Conservation (phyloP, 805 yeast genomes). For the Candida chilensis region DNA sequence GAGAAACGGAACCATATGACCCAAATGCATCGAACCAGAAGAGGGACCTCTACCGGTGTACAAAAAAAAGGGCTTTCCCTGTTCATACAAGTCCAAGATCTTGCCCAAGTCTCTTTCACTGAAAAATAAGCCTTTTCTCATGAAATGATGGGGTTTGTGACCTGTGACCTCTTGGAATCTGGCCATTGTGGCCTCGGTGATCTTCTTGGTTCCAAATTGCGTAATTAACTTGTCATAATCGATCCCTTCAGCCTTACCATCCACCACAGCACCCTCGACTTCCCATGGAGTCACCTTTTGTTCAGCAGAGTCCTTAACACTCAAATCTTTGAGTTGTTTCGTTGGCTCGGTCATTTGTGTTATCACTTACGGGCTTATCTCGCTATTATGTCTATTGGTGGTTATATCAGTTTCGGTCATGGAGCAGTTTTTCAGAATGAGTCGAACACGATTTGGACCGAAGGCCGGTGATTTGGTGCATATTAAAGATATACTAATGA, state of each 20-base stretch:
- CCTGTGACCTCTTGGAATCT: constrained; percentile 84
- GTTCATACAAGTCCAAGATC: constrained; percentile 84
- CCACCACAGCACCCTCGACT: constrained; percentile 96
- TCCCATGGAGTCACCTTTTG: constrained; percentile 87
- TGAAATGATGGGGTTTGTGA: constrained; percentile 79
- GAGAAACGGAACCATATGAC: constrained; percentile 91
- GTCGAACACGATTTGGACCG: too few relatives aligned
- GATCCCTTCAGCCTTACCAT: constrained; percentile 83
- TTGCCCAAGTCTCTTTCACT: constrained; percentile 76
- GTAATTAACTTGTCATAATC: constrained; percentile 84
- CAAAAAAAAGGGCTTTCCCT: constrained; percentile 89
- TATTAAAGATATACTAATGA: too few relatives aligned
- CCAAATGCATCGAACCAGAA: constrained; percentile 89
- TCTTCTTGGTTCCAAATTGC: constrained; percentile 78
- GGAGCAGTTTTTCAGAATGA: too few relatives aligned
- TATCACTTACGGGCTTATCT: too few relatives aligned
- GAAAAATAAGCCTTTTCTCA: constrained; percentile 88
- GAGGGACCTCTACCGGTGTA: constrained; percentile 98
- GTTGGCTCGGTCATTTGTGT: too few relatives aligned
- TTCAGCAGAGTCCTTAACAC: constrained; percentile 10
- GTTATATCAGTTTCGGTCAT: too few relatives aligned
- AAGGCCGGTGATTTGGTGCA: too few relatives aligned
- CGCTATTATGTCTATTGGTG: too few relatives aligned
- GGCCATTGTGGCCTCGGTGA: constrained; percentile 59
- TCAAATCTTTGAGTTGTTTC: neutral